phyloP scores from a whole-genome alignment of 768 basidiomycete genomes.

The Termitomyces sp. region DNA sequence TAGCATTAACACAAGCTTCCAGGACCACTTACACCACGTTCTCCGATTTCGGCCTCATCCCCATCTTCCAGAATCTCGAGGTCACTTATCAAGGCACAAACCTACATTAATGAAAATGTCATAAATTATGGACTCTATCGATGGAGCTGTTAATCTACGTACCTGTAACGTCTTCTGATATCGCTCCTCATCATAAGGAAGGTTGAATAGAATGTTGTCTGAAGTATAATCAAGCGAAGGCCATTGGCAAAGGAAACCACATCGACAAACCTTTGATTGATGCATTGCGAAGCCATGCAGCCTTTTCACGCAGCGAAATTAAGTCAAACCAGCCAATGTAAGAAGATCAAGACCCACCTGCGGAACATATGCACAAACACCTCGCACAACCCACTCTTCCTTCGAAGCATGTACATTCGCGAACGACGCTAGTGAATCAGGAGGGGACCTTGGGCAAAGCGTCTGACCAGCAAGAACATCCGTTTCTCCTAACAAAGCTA shows the following conservation, averaged over 20 bases:
- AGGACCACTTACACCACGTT: constrained; percentile 57
- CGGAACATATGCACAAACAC: constrained; percentile 85
- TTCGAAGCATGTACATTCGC: constrained; percentile 32
- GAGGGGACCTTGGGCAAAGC: constrained; percentile 79
- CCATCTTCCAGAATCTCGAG: constrained; percentile 83
- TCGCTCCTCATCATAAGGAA: constrained; percentile 64
- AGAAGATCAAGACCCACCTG: constrained; percentile 37
- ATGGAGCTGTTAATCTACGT: constrained; percentile 22
- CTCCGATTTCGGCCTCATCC: constrained; percentile 84
- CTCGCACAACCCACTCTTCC: constrained; percentile 73
- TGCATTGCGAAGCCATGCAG: constrained; percentile 71
- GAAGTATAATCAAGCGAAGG: constrained; percentile 1
- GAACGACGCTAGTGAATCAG: constrained; percentile 68
- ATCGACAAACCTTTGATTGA: constrained; percentile 43
- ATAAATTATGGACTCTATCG: constrained; percentile 2
- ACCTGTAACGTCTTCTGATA: constrained; percentile 78
- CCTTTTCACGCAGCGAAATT: constrained; percentile 16
- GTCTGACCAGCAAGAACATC: constrained; percentile 81
- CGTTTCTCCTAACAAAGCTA: constrained; percentile 83
- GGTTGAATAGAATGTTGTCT: constrained; percentile 67
- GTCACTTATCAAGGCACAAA: constrained; percentile 67
- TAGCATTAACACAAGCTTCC: background rate
- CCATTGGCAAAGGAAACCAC: background rate
- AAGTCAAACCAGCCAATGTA: background rate
- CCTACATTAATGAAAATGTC: constrained; percentile 20